A percentile compares a stretch with the other conserved stretches of the same genome.
Evolutionary conservation across 2,329 filamentous ascomycete genomes (phyloP).

Genomic region (Cladosporium oxysporum): DNA sequence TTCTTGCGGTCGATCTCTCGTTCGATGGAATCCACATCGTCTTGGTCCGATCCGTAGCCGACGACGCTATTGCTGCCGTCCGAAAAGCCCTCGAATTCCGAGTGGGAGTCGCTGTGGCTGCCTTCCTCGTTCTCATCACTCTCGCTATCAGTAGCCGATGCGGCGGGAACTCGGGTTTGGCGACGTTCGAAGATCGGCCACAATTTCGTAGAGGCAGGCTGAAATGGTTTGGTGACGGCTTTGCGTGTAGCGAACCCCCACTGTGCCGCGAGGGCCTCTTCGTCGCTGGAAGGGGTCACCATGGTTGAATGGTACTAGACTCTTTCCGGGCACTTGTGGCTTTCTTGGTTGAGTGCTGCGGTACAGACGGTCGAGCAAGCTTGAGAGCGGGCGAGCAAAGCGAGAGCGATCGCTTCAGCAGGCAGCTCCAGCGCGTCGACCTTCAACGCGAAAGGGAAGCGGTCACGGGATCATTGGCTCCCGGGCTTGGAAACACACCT

Average conservation of each 20-base stretch:
- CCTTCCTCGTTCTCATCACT: too few species aligned
- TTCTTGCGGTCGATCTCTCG: conserved; percentile 1
- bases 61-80: neutral
- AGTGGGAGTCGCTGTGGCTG: too few species aligned
- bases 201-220: too few species aligned
- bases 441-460: conserved; percentile 5
- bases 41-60: neutral
- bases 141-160: too few species aligned
- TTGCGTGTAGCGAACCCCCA: too few species aligned
- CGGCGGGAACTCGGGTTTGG: too few species aligned
- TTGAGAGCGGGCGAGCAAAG: neutral
- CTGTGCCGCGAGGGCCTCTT: too few species aligned
- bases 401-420: neutral
- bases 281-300: neutral
- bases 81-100: too few species aligned
- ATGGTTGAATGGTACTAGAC: neutral
- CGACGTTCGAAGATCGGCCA: too few species aligned
- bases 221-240: too few species aligned
- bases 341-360: neutral
- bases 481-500: neutral
- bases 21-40: neutral
- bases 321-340: neutral
- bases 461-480: neutral
- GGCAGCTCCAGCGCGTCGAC: neutral
- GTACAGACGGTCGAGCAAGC: neutral